Conservation (phyloP, 2,329 filamentous ascomycete species). For the Calycina herbarum region DNA sequence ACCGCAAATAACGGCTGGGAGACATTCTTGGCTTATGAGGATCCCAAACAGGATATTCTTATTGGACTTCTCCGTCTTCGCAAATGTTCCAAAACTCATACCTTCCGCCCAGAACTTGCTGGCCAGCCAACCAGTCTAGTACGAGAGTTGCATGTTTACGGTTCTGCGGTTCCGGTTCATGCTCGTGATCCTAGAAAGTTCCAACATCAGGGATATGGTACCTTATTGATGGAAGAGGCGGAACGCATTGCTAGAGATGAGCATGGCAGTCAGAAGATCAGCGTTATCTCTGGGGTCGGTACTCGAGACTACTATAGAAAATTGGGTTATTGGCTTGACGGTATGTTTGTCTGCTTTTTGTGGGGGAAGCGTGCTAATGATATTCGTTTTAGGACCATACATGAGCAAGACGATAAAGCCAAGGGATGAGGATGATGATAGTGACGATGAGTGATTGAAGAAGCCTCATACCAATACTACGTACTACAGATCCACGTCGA, state of each 20-base stretch:
- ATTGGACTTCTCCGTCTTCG: conserved; percentile 86
- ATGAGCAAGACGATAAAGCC: conserved; percentile 38
- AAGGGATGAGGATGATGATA: conserved; percentile 36
- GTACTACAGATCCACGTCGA: not conserved
- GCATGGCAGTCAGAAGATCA: conserved; percentile 91
- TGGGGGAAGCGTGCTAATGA: conserved; percentile 2
- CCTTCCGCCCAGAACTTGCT: conserved; percentile 83
- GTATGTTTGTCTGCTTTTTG: conserved; percentile 65
- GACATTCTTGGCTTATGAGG: conserved; percentile 96
- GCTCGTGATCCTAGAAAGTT: conserved; percentile 94
- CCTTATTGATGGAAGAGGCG: conserved; percentile 94
- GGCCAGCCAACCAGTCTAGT: conserved; percentile 90
- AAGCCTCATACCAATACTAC: not conserved
- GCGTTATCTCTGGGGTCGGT: conserved; percentile 96
- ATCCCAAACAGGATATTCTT: conserved; percentile 96
- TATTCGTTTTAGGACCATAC: conserved; percentile 31
- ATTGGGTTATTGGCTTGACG: conserved; percentile 90
- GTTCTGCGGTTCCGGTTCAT: conserved; percentile 95
- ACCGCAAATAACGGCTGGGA: conserved; percentile 96
- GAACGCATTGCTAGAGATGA: conserved; percentile 93
- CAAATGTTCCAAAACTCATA: conserved; percentile 89
- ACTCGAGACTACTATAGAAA: conserved; percentile 94
- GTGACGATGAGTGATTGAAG: conserved; percentile 31
- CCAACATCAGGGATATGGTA: conserved; percentile 97
- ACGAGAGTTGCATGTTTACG: conserved; percentile 93